Evolutionary conservation across 257 asterid genomes (phyloP).

Genomic region (Jasminum sambac): DNA sequence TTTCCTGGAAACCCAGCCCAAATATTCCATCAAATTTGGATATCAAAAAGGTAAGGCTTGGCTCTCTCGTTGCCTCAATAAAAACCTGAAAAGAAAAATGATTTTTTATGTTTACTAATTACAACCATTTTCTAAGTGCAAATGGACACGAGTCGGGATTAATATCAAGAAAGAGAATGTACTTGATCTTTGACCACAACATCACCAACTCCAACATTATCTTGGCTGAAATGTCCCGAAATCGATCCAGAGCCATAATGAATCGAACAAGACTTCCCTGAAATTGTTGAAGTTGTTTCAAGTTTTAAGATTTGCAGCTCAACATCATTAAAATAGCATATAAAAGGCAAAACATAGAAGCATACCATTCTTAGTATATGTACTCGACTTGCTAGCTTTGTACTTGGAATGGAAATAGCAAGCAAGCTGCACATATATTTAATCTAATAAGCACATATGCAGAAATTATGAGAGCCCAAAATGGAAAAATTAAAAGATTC

Average conservation of each 20-base stretch:
- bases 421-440: slow-evolving; percentile 58
- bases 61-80: slow-evolving; percentile 82
- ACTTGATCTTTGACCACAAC: slow-evolving; percentile 88
- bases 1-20: slow-evolving; percentile 96
- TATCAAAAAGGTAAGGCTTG: slow-evolving; percentile 69
- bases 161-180: slow-evolving; percentile 24
- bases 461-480: neutral
- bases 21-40: slow-evolving; percentile 89
- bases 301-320: neutral
- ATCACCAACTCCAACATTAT: slow-evolving; percentile 84
- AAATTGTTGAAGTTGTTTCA: slow-evolving; percentile 4
- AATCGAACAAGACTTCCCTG: slow-evolving; percentile 76
- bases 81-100: slow-evolving; percentile 52
- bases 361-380: slow-evolving; percentile 74
- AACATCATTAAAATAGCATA: neutral
- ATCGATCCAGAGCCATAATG: slow-evolving; percentile 83
- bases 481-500: neutral
- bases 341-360: neutral
- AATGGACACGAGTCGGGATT: neutral
- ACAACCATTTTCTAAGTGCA: neutral
- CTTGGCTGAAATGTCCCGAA: slow-evolving; percentile 88
- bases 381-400: slow-evolving; percentile 66
- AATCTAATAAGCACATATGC: slow-evolving; percentile 1
- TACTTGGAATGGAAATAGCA: slow-evolving; percentile 83
- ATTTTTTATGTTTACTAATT: neutral